Base-by-base conservation (phyloP, 2,329 filamentous ascomycete genomes). In the Colletotrichum lini region DNA sequence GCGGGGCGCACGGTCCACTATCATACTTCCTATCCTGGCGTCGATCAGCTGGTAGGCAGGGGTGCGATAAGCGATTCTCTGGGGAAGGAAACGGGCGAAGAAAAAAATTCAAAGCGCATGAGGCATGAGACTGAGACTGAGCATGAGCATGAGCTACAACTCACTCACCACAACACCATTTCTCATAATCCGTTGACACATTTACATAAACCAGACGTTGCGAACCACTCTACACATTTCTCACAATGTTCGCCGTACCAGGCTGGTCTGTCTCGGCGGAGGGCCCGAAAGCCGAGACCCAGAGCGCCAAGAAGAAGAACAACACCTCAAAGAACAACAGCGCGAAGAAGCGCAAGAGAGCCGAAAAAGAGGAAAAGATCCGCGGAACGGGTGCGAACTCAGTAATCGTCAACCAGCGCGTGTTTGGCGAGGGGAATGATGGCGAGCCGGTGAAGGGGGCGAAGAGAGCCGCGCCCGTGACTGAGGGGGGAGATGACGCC, bases 211-310 rank as follows among this genome's bases (percentile, higher is more conserved):
- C 7, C 1, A 40, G 23, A 1, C 35, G 26, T 23, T 26, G 10
- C 35, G 16, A 40, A 15, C 10, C 35, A 42, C 30, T 40, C 16
- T 54, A 13, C 9, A n/a, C 23, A 18, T 45, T n/a, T 30, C 44
- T 63, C 64, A 74, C 57, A 67, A 96, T 98, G 96, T 98, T 98
- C 81, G 92, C 95, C 12, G 95, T 98, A 40, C 93, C 94, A 78
- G 96, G 96, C 76, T 98, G 96, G 95, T 94, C 94, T 49, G 87
- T 98, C 45, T 90, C 94, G 67, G 88, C 92, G 73, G 89, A 91
- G 75, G 85, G 84, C 63, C 89, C 97, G 74, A 94, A 94, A 82
- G 82, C 90, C 40, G 94, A 98, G 82, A 88, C 85, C 72, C 71
- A 75, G 13, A 67, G 64, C 18, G 67, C 70, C 63, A 58, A 72